Evolutionary conservation across 331 rosid species (phyloP), one percentile per base, ranked within the genome.

Genomic region (Quercus phellos): DNA sequence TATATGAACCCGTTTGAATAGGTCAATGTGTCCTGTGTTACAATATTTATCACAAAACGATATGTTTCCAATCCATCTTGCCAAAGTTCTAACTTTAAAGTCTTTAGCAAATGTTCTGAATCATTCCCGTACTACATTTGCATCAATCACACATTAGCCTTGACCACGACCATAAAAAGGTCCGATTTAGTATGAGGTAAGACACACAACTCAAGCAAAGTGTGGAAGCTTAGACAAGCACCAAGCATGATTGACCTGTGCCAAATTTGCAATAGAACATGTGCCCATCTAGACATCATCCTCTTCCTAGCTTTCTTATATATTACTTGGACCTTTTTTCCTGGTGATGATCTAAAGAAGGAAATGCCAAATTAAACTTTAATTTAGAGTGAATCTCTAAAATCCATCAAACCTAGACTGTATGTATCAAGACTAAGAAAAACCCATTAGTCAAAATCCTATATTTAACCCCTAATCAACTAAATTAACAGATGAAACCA

Each of bases 381-480:
- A 71, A 68, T 66, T 71, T 12, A 70, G 16, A 72, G 22, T 77
- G 71, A 86, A 85, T 90, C 89, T 77, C 69, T 32, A 18, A 6
- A 29, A 12, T 43, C 32, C 18, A 16, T 11, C 29, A 42, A n/a
- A 74, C 27, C 53, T 24, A 55, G 19, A 27, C 64, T 8, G 32
- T 7, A 12, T 6, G 0, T 43, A 68, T 4, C 30, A 19, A 27
- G 18, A 68, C 73, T 19, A 38, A 51, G 30, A 42, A 21, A 4
- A 73, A 27, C 2, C 73, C 70, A 66, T 26, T 70, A 77, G 46
- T 21, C 55, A 75, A 78, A 72, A 58, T 43, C 60, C 67, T 1
- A 75, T 60, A 64, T 16, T 67, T 8, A 72, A 9, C 42, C 79
- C 61, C 46, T 24, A 81, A 72, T 55, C 74, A 83, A 17, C 21